Conservation (phyloP, 1,284 basidiomycete genomes). For the Ustilago shanxiensis region DNA sequence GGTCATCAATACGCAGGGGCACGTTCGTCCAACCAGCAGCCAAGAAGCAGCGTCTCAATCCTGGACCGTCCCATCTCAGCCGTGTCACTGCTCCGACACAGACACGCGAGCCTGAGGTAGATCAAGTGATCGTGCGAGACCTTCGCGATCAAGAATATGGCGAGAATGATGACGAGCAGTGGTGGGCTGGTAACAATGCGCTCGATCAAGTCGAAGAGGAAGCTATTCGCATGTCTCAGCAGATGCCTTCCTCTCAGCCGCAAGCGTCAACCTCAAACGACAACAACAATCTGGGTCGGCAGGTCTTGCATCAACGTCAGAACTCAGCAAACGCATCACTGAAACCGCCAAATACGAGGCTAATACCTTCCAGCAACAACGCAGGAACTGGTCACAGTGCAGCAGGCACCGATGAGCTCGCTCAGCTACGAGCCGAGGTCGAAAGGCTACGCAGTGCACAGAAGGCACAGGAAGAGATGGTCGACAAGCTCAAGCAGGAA, state of each 20-base stretch:
- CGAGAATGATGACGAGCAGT: conserved; percentile 45
- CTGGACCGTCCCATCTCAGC: conserved; percentile 23
- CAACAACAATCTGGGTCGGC: neutral
- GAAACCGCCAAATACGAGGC: conserved; percentile 24
- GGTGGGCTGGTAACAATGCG: conserved; percentile 44
- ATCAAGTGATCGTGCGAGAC: conserved; percentile 45
- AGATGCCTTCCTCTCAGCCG: conserved; percentile 26
- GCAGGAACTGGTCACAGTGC: neutral
- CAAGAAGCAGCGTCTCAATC: conserved; percentile 44
- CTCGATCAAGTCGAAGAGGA: conserved; percentile 51
- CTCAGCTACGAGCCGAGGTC: conserved; percentile 38
- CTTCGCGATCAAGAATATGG: conserved; percentile 40
- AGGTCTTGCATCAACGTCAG: neutral
- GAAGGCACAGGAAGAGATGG: conserved; percentile 47
- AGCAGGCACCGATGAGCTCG: conserved; percentile 14
- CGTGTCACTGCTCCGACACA: neutral
- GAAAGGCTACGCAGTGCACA: conserved; percentile 37
- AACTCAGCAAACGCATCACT: neutral
- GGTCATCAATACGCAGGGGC: conserved; percentile 23
- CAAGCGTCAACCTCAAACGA: neutral
- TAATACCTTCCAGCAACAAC: neutral
- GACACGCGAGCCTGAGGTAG: conserved; percentile 21
- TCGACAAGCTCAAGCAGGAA: conserved; percentile 43
- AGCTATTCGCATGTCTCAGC: conserved; percentile 55
- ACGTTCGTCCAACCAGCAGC: conserved; percentile 32